phyloP scores from a whole-genome alignment of 257 asterid genomes.

The Solanum rostratum region DNA sequence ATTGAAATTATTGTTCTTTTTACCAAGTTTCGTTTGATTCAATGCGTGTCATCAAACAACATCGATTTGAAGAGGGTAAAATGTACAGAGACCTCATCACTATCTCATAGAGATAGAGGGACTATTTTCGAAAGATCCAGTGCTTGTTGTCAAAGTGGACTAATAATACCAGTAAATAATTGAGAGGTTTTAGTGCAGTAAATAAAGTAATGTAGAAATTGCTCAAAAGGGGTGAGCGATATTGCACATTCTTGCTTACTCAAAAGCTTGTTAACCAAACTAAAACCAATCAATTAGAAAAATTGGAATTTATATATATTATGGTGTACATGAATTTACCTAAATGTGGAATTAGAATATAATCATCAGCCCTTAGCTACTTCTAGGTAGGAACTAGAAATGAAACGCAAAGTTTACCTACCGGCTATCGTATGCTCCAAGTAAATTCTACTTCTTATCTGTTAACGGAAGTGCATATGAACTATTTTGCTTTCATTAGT shows the following conservation, averaged over 20 bases:
- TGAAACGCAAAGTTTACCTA: background rate
- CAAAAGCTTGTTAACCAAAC: background rate
- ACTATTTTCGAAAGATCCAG: too few species aligned
- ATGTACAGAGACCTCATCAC: too few species aligned
- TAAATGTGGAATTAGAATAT: background rate
- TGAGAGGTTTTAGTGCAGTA: background rate
- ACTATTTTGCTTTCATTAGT: background rate
- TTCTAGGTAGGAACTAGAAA: background rate
- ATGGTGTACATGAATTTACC: background rate
- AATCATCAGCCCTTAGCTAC: background rate
- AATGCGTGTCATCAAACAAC: background rate
- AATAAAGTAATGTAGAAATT: background rate
- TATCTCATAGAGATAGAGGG: too few species aligned
- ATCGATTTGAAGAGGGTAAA: too few species aligned
- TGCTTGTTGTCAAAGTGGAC: too few species aligned
- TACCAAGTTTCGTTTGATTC: background rate
- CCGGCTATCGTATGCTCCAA: background rate
- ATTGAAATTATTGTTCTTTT: background rate
- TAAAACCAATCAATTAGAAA: background rate
- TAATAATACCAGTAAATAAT: background rate
- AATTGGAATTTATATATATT: background rate
- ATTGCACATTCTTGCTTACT: background rate
- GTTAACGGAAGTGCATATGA: background rate
- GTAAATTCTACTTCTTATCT: background rate
- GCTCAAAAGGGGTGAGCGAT: background rate